Conservation (phyloP, 331 rosid species). For the Arachis monticola region DNA sequence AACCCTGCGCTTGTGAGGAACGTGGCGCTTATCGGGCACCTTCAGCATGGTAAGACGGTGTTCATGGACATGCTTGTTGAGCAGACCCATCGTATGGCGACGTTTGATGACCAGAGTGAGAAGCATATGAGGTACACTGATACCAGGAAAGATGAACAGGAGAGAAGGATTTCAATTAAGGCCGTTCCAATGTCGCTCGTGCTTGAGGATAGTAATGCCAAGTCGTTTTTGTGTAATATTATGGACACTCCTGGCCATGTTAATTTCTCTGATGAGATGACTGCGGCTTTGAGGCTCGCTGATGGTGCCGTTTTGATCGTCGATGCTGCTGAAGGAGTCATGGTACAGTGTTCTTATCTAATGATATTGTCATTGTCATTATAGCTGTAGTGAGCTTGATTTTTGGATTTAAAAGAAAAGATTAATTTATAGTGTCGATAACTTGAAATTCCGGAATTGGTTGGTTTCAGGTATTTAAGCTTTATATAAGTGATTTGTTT, state of each 20-base stretch:
- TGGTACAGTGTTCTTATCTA: conserved; percentile 50
- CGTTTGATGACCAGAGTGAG: conserved; percentile 75
- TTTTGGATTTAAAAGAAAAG: neutral
- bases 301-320: conserved; percentile 94
- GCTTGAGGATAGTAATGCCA: conserved; percentile 83
- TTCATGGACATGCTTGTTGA: conserved; percentile 98
- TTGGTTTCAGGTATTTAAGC: neutral
- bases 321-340: conserved; percentile 97
- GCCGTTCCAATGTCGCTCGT: conserved; percentile 95
- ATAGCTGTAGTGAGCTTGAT: neutral
- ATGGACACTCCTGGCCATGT: conserved; percentile 98
- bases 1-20: conserved; percentile 80
- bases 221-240: conserved; percentile 84
- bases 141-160: conserved; percentile 92
- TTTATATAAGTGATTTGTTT: neutral
- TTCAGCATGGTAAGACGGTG: conserved; percentile 95
- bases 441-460: neutral
- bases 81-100: conserved; percentile 95
- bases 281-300: conserved; percentile 92
- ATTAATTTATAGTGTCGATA: neutral
- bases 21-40: conserved; percentile 88
- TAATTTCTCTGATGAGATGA: conserved; percentile 96
- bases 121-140: conserved; percentile 77
- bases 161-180: conserved; percentile 88
- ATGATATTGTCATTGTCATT: neutral